Base-by-base conservation (phyloP, 768 basidiomycete species). In the Phylloporus rhodoxanthus region DNA sequence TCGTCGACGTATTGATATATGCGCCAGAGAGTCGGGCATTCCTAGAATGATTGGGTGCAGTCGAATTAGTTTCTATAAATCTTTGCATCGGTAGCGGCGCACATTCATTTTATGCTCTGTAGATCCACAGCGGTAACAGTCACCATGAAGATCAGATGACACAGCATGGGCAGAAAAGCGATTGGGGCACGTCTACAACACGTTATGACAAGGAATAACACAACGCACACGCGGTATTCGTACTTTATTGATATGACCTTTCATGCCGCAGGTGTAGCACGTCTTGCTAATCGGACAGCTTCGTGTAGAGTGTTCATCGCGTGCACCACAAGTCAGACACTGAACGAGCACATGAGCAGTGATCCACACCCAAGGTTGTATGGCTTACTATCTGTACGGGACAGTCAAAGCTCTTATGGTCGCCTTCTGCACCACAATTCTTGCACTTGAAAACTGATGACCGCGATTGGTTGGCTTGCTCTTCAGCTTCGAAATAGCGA, bases 11-110 rank as follows among this genome's bases (percentile, higher is more conserved):
- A 91, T 33, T 82, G 77, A 56, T 91, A 91, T 56, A 88, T 69
- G 34, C 89, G 76, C 89, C 89, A 91, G 52, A 84, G 70, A 3
- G 84, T 85, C 7, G 87, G 87, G 55, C 89, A 91, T 76, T 90
- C 87, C 88, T 91, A 52, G 25, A 39, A 50, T 30, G 21, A 26
- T 4, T 26, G 9, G 28, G n/a, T 25, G 17, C 7, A n/a, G 32
- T 43, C 38, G 45, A 32, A 17, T 34, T 14, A 9, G 2, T 23
- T 34, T 11, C 39, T 23, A 20, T 11, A 2, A 7, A 15, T 11
- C 17, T n/a, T 14, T 33, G 23, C 10, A 45, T 37, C 32, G 8
- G 14, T 13, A 42, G 29, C 19, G 34, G 69, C 77, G 37, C 57
- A 86, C 88, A 55, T 81, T 85, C 34, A 75, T 77, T 43, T 77